phyloP scores from a whole-genome alignment of 2,329 filamentous ascomycete genomes.

The Berkeleyomyces rouxiae region DNA sequence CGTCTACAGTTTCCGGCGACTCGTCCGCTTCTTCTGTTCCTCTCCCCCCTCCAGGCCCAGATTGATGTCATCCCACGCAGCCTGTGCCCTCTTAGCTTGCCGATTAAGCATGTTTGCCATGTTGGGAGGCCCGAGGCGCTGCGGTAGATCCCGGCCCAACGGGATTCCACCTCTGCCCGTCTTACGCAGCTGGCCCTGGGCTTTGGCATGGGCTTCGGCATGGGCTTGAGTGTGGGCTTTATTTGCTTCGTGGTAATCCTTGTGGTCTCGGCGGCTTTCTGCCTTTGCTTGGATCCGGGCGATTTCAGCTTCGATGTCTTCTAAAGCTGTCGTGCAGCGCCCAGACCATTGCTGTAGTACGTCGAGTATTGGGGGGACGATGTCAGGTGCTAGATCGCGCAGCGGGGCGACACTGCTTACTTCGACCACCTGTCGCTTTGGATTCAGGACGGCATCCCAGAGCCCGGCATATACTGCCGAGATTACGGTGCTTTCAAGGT shows the following conservation, averaged over 20 bases:
- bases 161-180: background rate
- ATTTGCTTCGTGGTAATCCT: background rate
- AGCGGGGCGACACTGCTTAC: constrained; percentile 70
- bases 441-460: constrained; percentile 68
- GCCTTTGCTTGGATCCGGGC: constrained; percentile 17
- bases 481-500: constrained; percentile 76
- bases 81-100: constrained; percentile 16
- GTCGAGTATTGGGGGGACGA: constrained; percentile 49
- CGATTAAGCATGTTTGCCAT: background rate
- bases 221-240: background rate
- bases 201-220: background rate
- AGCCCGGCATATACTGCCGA: constrained; percentile 76
- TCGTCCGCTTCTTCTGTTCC: constrained; percentile 34
- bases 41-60: constrained; percentile 34
- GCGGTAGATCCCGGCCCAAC: background rate
- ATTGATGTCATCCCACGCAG: constrained; percentile 37
- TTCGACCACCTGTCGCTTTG: constrained; percentile 54
- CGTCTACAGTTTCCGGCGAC: constrained; percentile 36
- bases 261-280: constrained; percentile 19
- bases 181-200: background rate
- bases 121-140: background rate
- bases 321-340: constrained; percentile 60
- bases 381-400: constrained; percentile 64
- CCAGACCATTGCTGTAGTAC: constrained; percentile 58
- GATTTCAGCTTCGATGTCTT: constrained; percentile 61